A percentile compares a stretch with the other conserved stretches of the same genome.
These are phyloP conservation scores for Magnolia sinica DNA, from an alignment of 164 flowering plant genomes.

Conservation along the genomic window DNA sequence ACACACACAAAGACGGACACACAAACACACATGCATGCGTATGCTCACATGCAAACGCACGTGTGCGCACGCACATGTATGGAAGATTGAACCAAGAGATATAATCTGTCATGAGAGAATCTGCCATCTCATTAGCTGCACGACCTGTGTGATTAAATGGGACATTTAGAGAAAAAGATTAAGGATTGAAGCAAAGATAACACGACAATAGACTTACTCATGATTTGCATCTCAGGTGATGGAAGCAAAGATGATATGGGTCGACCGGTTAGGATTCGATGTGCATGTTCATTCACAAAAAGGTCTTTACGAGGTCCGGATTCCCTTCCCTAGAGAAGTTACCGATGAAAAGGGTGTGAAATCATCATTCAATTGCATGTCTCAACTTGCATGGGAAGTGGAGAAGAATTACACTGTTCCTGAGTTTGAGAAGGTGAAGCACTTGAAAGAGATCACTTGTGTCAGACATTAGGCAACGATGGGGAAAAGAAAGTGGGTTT, in stretches of 20 bases:
- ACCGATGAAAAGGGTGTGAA: slow-evolving; percentile 77
- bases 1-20: too few relatives aligned
- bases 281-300: slow-evolving; percentile 51
- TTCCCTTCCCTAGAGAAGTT: slow-evolving; percentile 91
- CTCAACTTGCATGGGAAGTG: slow-evolving; percentile 95
- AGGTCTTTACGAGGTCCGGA: slow-evolving; percentile 57
- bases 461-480: background rate
- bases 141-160: background rate
- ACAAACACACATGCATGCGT: too few relatives aligned
- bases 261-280: slow-evolving; percentile 87
- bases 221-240: slow-evolving; percentile 41
- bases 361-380: slow-evolving; percentile 85
- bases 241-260: slow-evolving; percentile 81
- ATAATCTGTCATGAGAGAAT: too few relatives aligned
- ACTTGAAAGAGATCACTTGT: slow-evolving; percentile 38
- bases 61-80: too few relatives aligned
- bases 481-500: background rate
- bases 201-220: background rate
- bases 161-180: background rate
- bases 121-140: background rate
- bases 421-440: slow-evolving; percentile 67
- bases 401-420: slow-evolving; percentile 59
- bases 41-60: too few relatives aligned
- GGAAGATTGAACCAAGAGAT: too few relatives aligned
- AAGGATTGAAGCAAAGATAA: background rate